Base-by-base conservation (phyloP, 2,329 filamentous ascomycete species). In the Tolypocladium guangdongense region DNA sequence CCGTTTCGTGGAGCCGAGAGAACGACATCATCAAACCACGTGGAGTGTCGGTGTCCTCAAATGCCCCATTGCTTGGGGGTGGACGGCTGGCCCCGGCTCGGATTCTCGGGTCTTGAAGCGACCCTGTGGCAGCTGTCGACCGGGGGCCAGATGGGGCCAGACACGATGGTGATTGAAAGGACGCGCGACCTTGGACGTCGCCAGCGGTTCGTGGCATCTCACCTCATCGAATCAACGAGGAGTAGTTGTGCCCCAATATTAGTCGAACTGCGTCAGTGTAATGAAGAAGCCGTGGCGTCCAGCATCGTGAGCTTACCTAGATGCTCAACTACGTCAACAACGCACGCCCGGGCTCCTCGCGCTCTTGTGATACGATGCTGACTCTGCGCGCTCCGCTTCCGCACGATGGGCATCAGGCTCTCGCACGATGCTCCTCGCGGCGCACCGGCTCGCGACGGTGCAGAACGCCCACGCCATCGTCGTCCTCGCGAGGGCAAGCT, bases 391-490 rank as follows among this genome's bases (percentile, higher is more conserved):
- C 80, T 83, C 60, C 71, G 72, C 38, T 83, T 83, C 57, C 78
- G 82, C 24, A 77, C 84, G 65, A 80, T 83, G 55, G 81, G 81
- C 27, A 79, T 84, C 54, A 75, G 81, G 33, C 73, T 84, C 58
- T 84, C 81, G 78, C 8, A 83, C 88, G 2, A 88, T 87, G 56
- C 74, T 93, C 3, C 86, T 87, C 3, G 87, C 93, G 12, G 88
- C 88, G 1, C 88, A 92, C 65, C 76, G 88, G 16, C 73, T 92
- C 49, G 84, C 84, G 0, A 92, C 86, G 14, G 83, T 91, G 22
- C 87, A 88, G 66, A 86, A 90, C 59, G 86, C 87, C 1, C 84
- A 92, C 65, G 72, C 84, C n/a, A 91, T 91, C 43, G 89, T 88
- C 60, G 87, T 92, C 0, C 80, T 93, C 49, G 86, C 12, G 77